phyloP scores from a whole-genome alignment of 345 rosid species.

The Tarenaya hassleriana region DNA sequence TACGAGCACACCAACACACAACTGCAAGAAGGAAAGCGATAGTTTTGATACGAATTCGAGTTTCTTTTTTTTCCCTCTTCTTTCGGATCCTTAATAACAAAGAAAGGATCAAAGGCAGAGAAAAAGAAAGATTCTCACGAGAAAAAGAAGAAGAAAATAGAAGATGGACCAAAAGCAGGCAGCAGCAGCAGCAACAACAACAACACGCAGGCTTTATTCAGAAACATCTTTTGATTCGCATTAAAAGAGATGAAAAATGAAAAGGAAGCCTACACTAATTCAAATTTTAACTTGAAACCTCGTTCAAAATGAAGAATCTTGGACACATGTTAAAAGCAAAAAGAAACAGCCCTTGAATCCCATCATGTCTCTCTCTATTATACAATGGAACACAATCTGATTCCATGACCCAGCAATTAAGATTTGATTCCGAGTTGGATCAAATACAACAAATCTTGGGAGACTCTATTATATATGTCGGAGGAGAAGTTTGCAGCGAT shows the following conservation, averaged over 20 bases:
- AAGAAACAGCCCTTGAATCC: constrained; percentile 19
- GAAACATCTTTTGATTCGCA: constrained; percentile 46
- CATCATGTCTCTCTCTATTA: no score
- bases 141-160: constrained; percentile 35
- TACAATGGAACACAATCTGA: constrained; percentile 17
- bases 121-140: constrained; percentile 53
- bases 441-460: no score
- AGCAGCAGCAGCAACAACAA: no score
- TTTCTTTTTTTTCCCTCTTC: no score
- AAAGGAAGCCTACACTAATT: constrained; percentile 8
- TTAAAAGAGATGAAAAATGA: constrained; percentile 13
- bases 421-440: constrained; percentile 19
- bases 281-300: constrained; percentile 16
- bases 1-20: constrained; percentile 22
- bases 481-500: no score
- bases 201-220: constrained; percentile 36
- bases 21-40: constrained; percentile 23
- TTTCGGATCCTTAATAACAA: constrained; percentile 34
- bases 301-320: constrained; percentile 31
- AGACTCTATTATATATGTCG: no score
- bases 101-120: constrained; percentile 32
- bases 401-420: constrained; percentile 18
- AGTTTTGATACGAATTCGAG: constrained; percentile 21
- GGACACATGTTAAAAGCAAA: constrained; percentile 5
- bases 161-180: constrained; percentile 57